These are phyloP conservation scores for Punica granatum DNA, from an alignment of 345 rosid genomes.

Conservation along the genomic window DNA sequence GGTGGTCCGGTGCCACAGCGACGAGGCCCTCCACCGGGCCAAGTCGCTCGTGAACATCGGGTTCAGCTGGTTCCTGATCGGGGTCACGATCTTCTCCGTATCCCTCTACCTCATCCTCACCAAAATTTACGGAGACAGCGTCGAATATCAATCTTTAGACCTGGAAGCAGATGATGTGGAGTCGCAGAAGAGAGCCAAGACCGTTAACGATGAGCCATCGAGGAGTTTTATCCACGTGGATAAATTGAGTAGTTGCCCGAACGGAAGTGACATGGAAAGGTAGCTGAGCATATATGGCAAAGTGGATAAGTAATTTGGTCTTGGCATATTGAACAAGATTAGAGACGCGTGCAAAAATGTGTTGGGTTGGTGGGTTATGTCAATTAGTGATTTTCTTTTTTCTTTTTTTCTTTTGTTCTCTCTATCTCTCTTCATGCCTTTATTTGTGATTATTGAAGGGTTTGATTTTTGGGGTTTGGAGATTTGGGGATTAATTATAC, in stretches of 20 bases:
- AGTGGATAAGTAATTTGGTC: not conserved
- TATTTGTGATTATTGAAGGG: not conserved
- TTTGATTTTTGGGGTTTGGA: no score
- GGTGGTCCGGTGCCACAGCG: conserved; percentile 54
- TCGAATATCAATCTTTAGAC: conserved; percentile 34
- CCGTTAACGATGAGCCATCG: not conserved
- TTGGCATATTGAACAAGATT: not conserved
- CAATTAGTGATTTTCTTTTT: not conserved
- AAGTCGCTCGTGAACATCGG: conserved; percentile 63
- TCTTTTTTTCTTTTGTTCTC: not conserved
- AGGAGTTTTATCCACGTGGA: not conserved
- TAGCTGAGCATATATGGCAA: not conserved
- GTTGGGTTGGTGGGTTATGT: conserved; percentile 7
- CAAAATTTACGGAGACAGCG: conserved; percentile 24
- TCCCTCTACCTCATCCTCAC: conserved; percentile 29
- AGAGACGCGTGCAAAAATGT: not conserved
- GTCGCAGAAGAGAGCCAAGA: not conserved
- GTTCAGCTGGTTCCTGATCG: conserved; percentile 54
- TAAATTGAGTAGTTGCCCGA: not conserved
- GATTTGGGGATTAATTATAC: not conserved
- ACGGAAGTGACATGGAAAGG: not conserved
- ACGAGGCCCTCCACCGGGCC: conserved; percentile 51
- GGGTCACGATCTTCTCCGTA: conserved; percentile 29
- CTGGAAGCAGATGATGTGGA: conserved; percentile 18
- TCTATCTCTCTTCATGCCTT: not conserved